Evolutionary conservation across 768 basidiomycete genomes (phyloP).

Genomic region (Mycena vulgaris): DNA sequence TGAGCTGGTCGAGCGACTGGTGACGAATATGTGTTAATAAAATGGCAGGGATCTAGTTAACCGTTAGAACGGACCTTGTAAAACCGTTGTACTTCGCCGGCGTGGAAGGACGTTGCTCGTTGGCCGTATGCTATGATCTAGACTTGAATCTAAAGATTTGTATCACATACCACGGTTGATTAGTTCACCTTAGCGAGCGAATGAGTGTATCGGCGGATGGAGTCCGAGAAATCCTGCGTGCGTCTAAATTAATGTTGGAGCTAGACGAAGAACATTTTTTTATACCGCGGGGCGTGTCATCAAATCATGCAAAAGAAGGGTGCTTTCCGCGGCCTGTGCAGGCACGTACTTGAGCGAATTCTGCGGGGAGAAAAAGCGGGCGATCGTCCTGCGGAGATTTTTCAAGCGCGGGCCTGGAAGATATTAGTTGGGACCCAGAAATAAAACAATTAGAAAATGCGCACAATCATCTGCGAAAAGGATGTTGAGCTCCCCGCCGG

Average conservation of each 20-base stretch:
- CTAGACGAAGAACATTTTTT: not conserved
- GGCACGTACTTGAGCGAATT: not conserved
- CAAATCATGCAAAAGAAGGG: not conserved
- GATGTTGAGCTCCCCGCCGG: not conserved
- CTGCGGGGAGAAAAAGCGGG: constrained; percentile 15
- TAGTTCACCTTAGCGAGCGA: constrained; percentile 9
- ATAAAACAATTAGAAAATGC: not conserved
- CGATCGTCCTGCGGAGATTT: not conserved
- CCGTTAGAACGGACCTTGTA: not conserved
- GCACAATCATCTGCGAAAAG: constrained; percentile 1
- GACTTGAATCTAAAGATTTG: not conserved
- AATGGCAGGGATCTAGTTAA: too few relatives aligned
- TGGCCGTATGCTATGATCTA: constrained; percentile 11
- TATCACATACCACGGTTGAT: not conserved
- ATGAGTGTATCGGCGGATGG: constrained; percentile 7
- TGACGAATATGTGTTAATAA: not conserved
- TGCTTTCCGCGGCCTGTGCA: constrained; percentile 9
- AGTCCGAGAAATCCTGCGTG: constrained; percentile 5
- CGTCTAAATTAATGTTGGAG: not conserved
- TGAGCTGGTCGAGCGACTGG: constrained; percentile 7
- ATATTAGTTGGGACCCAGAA: not conserved
- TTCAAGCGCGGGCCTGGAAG: not conserved
- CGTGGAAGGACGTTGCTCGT: constrained; percentile 2
- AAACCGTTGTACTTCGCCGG: not conserved
- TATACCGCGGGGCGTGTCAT: not conserved